Base-by-base conservation (phyloP, 164 flowering plant genomes). In the Aristolochia contorta region DNA sequence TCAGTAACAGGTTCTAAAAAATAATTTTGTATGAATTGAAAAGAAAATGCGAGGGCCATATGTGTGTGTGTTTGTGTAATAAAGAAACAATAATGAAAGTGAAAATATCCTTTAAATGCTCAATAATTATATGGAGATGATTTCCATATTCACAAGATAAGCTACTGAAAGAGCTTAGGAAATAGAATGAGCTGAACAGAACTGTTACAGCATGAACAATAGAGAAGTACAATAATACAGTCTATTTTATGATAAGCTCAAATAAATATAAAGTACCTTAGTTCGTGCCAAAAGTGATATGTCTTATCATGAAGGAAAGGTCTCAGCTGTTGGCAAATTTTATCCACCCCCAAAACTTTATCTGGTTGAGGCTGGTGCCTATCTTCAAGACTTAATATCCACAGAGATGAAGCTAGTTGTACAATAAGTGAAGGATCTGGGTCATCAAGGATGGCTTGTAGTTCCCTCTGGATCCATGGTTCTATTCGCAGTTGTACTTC, bases 391-490 rank as follows among this genome's bases (percentile, higher is more conserved):
- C 65, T 60, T 61, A 76, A 62, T 25, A 86, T 59, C 57, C 69
- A 82, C 25, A 80, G 67, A 20, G 89, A 80, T 47, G 86, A 69
- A 23, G 73, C 84, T 41, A 89, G 78, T 71, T 82, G 91, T 60
- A 84, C 86, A 77, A 86, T 78, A 56, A 89, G 62, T 21, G 83
- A 61, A 33, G 89, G 86, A 75, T 86, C 86, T 4, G 81, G 77
- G 50, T 89, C 94, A 54, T 77, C 79, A 57, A 86, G 85, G 45
- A 89, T 65, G 19, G 88, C 91, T 60, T 77, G 75, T 60, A 85
- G 68, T 76, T 89, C 96, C 74, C 96, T 85, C 22, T 23, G 60
- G 57, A 89, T 80, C 96, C 96, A 89, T 58, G 91, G 89, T 57
- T 81, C 86, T 59, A 89, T 67, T 57, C 77, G 77, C 68, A 60